phyloP scores from a whole-genome alignment of 2,329 filamentous ascomycete species.

The Polychaeton citri region DNA sequence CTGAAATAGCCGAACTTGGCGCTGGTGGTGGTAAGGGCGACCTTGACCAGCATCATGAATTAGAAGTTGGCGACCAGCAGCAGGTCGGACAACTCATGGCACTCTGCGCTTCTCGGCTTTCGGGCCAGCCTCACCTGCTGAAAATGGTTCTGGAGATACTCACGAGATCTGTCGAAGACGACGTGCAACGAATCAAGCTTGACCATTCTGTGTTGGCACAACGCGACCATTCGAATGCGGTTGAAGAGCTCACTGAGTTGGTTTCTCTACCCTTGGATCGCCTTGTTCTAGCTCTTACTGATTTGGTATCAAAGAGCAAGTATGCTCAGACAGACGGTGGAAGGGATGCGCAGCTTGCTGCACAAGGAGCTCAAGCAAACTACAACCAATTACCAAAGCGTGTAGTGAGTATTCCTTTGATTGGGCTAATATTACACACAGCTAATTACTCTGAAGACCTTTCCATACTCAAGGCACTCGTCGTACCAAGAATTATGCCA shows the following conservation, averaged over 20 bases:
- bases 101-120: slow-evolving; percentile 32
- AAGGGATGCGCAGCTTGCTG: not conserved
- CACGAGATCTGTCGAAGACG: slow-evolving; percentile 9
- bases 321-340: slow-evolving; percentile 5
- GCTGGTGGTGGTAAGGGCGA: slow-evolving; percentile 70
- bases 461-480: slow-evolving; percentile 83
- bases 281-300: slow-evolving; percentile 17
- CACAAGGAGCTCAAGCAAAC: slow-evolving; percentile 1
- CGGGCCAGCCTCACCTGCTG: slow-evolving; percentile 20
- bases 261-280: slow-evolving; percentile 19
- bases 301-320: slow-evolving; percentile 10
- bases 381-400: slow-evolving; percentile 11
- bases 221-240: slow-evolving; percentile 1
- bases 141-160: slow-evolving; percentile 24
- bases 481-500: slow-evolving; percentile 68
- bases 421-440: not conserved
- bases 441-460: slow-evolving; percentile 29
- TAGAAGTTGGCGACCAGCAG: slow-evolving; percentile 42
- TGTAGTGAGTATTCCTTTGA: slow-evolving; percentile 11
- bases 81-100: slow-evolving; percentile 40
- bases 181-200: slow-evolving; percentile 10
- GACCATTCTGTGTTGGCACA: slow-evolving; percentile 2
- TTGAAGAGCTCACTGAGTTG: slow-evolving; percentile 8
- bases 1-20: slow-evolving; percentile 58
- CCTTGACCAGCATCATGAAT: slow-evolving; percentile 51